These are phyloP conservation scores for Mortierella sp. DNA, from an alignment of 371 early-diverging fungal species.

Conservation along the genomic window DNA sequence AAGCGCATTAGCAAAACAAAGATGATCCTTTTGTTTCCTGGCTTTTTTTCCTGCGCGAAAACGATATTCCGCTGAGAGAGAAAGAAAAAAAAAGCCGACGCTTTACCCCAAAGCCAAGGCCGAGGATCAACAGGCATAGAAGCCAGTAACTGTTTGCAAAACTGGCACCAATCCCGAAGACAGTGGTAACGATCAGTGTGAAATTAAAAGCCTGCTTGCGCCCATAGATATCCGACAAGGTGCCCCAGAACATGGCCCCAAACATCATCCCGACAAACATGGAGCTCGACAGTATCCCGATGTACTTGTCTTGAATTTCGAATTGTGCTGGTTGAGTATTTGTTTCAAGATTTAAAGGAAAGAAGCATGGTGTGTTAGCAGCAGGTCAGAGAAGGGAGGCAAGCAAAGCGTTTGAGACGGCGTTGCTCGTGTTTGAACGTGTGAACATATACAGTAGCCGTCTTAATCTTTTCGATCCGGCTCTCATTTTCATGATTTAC, in stretches of 20 bases:
- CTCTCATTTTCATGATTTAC: constrained; percentile 1
- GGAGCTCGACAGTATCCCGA: constrained; percentile 77
- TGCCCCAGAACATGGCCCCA: constrained; percentile 89
- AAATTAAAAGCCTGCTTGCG: constrained; percentile 84
- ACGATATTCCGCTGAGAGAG: too few relatives aligned
- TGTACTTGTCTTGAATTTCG: constrained; percentile 68
- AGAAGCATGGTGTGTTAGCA: background rate
- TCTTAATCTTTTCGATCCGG: background rate
- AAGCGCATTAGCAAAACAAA: background rate
- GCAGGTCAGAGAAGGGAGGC: background rate
- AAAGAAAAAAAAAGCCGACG: background rate
- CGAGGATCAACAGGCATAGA: constrained; percentile 75
- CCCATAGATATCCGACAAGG: constrained; percentile 82
- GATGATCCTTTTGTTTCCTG: background rate
- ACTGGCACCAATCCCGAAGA: constrained; percentile 81
- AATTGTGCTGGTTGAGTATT: constrained; percentile 65
- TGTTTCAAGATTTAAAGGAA: background rate
- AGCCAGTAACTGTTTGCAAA: constrained; percentile 75
- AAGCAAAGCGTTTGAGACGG: background rate
- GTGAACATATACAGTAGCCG: background rate
- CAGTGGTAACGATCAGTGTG: constrained; percentile 81
- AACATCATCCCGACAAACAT: constrained; percentile 87
- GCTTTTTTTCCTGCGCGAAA: background rate
- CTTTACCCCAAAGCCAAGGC: constrained; percentile 78
- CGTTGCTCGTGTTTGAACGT: background rate